Base-by-base conservation (phyloP, 805 yeast species). In the Wickerhamiella kazuoi region DNA sequence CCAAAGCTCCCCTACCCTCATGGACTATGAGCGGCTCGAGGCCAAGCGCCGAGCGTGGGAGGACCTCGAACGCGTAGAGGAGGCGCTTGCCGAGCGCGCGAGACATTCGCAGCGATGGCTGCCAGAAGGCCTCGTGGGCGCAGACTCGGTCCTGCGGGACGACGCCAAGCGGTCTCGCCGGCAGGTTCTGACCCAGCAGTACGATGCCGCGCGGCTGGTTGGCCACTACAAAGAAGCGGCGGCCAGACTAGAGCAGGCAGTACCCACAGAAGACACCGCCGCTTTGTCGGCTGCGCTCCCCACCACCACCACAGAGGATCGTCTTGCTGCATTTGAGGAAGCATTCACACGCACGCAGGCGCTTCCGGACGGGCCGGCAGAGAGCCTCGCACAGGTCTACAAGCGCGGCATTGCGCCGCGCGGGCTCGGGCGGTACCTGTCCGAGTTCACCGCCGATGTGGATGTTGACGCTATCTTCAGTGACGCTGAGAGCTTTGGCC, bases 21-120 rank as follows among this genome's bases (percentile, higher is more conserved):
- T n/a, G n/a, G 34, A 33, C 31, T 38, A 35, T 11, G 37, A 21
- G 19, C 34, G 20, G 4, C 23, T 53, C 21, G 61, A 55, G 34
- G 33, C 44, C 18, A 40, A 39, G 30, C 39, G 60, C 21, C 44
- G 41, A 7, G 45, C 50, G 19, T 37, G 48, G 15, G 62, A 59
- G 49, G 90, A 79, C 51, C 55, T 80, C 16, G 93, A 86, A 45
- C 58, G 71, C 2, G 67, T 87, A 3, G 93, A 86, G 49, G 50
- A 58, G 21, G 82, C 82, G 0, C 64, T 83, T 0, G 56, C 77
- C 0, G 68, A 67, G 35, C 61, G 96, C 39, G 58, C 83, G 2
- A 30, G 33, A 3, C 61, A 50, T 32, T 41, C 46, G 1, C 32
- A 33, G 8, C 38, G 34, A 7, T 47, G 42, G 40, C 38, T 47